Evolutionary conservation across 2,329 filamentous ascomycete genomes (phyloP), one percentile per base, ranked within the genome.

Genomic region (Alternaria longipes): DNA sequence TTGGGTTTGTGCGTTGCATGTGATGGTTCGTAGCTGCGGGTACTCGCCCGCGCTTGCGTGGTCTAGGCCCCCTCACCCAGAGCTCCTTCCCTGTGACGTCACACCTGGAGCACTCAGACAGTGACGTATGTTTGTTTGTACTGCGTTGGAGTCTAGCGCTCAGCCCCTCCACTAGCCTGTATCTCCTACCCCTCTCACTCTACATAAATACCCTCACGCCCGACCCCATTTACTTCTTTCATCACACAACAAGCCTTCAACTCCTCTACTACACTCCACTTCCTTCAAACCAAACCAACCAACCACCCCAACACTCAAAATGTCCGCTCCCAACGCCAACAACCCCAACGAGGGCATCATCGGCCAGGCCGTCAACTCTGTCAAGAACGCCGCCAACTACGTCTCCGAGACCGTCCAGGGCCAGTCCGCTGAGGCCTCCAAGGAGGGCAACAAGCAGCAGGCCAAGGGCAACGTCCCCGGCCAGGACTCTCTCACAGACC

Each of bases 361-460:
- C 73, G 79, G 78, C 71, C 75, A 79, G 73, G 67, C 72, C 69
- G 63, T 67, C 75, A 80, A 80, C 76, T 74, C 74, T 49, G 66
- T 77, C 66, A 73, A 79, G 83, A 86, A 89, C 81, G 85, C 84
- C 74, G 87, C 82, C 81, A 90, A 89, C 85, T 90, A 90, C 86
- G 87, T 90, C 81, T 80, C 86, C 69, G 89, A 90, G 84, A 81
- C 83, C 73, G 79, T 88, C 76, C 84, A 89, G 83, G 81, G 88
- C 77, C 82, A 82, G 63, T 75, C 83, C 65, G 81, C 82, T 63
- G 83, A 84, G 68, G 81, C 85, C 63, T 86, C 84, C 81, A 90
- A 91, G 86, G 87, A 90, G 82, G 82, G 82, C 82, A 90, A 91
- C 86, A 90, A 91, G 86, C 70, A 74, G 67, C 78, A 80, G 67